Evolutionary conservation across 2,329 filamentous ascomycete genomes (phyloP).

Genomic region (Phymatotrichopsis omnivora): DNA sequence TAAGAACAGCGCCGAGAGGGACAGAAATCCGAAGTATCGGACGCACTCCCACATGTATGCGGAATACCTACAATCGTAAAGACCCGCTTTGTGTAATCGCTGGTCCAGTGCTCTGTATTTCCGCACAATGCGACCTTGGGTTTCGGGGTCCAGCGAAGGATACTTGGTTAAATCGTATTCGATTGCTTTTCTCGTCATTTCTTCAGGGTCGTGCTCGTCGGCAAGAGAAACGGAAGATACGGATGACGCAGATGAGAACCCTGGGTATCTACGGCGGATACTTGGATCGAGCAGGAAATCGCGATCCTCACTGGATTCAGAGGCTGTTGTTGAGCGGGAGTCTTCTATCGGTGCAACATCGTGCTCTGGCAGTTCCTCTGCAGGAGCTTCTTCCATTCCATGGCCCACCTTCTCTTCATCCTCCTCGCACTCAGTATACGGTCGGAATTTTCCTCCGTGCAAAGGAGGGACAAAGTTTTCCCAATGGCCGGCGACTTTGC

Average conservation of each 20-base stretch:
- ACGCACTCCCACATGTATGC: conserved; percentile 65
- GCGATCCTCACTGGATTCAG: conserved; percentile 31
- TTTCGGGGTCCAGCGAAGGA: conserved; percentile 61
- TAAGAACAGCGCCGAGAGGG: conserved; percentile 52
- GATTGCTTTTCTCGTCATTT: conserved; percentile 63
- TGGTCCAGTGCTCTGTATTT: conserved; percentile 75
- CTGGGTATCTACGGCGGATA: conserved; percentile 23
- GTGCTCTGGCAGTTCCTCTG: conserved; percentile 19
- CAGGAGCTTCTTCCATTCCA: conserved; percentile 36
- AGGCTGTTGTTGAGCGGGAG: conserved; percentile 22
- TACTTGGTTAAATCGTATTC: conserved; percentile 69
- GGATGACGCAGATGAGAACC: conserved; percentile 39
- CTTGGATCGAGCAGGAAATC: conserved; percentile 30
- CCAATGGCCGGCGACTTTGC: conserved; percentile 71
- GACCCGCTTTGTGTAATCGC: conserved; percentile 59
- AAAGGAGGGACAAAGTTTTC: conserved; percentile 82
- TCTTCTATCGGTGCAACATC: conserved; percentile 28
- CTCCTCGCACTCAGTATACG: conserved; percentile 40
- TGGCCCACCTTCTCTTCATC: conserved; percentile 31
- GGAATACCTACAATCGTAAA: conserved; percentile 76
- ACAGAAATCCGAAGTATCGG: conserved; percentile 61
- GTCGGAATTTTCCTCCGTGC: conserved; percentile 70
- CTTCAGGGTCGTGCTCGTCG: conserved; percentile 53
- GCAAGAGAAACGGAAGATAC: conserved; percentile 50
- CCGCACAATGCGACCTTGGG: conserved; percentile 62